Percentiles rank a stretch among this genome's conserved stretches.
Conservation (phyloP, 257 asterid genomes). For the Nicotiana knightiana region DNA sequence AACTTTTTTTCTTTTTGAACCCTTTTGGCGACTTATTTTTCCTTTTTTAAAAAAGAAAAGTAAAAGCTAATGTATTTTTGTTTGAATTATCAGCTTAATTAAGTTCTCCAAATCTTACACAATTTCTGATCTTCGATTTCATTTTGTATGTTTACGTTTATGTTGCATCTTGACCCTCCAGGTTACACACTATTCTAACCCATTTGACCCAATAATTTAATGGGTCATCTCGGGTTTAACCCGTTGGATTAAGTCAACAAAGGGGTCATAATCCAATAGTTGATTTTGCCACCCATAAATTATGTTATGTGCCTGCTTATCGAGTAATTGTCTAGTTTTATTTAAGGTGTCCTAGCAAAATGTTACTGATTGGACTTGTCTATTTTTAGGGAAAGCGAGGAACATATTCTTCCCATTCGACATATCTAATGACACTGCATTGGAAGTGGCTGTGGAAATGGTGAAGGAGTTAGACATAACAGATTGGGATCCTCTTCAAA, state of each 20-base stretch:
- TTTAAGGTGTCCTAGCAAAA: background rate
- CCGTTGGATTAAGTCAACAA: background rate
- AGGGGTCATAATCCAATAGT: background rate
- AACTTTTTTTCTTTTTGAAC: too few relatives aligned
- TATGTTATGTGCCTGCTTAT: too few relatives aligned
- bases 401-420: conserved; percentile 73
- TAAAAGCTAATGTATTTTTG: background rate
- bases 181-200: background rate
- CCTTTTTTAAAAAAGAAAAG: too few relatives aligned
- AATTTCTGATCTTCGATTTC: background rate
- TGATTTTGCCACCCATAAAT: background rate
- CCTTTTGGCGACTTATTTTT: background rate
- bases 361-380: background rate
- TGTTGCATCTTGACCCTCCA: background rate
- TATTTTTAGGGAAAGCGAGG: conserved; percentile 37
- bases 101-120: background rate
- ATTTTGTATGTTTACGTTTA: background rate
- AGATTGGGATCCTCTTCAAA: conserved; percentile 67
- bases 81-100: background rate
- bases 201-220: background rate
- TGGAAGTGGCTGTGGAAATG: conserved; percentile 74
- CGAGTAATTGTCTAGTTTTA: background rate
- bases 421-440: conserved; percentile 48
- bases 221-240: background rate
- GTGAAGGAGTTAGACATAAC: conserved; percentile 63